A percentile compares a stretch with the other conserved stretches of the same genome.
Conservation (phyloP, 805 yeast genomes). For the Nakazawaea holstii region DNA sequence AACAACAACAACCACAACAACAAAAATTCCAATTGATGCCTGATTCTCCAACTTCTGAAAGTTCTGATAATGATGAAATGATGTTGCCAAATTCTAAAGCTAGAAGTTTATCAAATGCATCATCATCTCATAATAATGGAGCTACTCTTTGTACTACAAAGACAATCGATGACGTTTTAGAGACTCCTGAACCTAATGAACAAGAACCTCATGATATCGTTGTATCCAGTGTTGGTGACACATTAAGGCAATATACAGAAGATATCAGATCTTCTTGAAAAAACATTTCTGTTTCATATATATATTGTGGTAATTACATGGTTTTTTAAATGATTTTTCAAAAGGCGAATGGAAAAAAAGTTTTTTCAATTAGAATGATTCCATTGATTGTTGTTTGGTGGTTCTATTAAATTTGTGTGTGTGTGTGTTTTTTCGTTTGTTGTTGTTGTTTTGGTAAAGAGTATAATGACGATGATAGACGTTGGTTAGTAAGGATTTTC, state of each 20-base stretch:
- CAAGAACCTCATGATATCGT: slow-evolving; percentile 16
- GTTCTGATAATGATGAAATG: slow-evolving; percentile 9
- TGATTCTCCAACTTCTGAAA: slow-evolving; percentile 10
- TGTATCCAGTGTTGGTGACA: slow-evolving; percentile 27
- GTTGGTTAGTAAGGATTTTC: too few relatives aligned
- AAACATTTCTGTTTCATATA: too few relatives aligned
- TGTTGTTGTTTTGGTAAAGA: background rate
- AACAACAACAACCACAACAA: background rate
- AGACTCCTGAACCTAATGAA: background rate
- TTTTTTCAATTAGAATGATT: background rate
- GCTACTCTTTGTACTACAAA: background rate
- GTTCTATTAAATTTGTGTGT: too few relatives aligned
- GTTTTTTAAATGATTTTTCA: too few relatives aligned
- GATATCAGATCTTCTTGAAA: slow-evolving; percentile 17
- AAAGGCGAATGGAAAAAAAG: too few relatives aligned
- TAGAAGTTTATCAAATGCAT: background rate
- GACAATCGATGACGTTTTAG: slow-evolving; percentile 8
- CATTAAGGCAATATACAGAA: slow-evolving; percentile 24
- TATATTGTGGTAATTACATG: too few relatives aligned
- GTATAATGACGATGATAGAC: too few relatives aligned
- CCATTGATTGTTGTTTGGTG: too few relatives aligned
- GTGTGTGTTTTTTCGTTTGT: too few relatives aligned
- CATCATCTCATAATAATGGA: background rate
- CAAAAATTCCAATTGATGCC: slow-evolving; percentile 8
- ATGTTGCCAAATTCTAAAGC: background rate